phyloP scores from a whole-genome alignment of 345 rosid species.

The Euphorbia tirucalli region DNA sequence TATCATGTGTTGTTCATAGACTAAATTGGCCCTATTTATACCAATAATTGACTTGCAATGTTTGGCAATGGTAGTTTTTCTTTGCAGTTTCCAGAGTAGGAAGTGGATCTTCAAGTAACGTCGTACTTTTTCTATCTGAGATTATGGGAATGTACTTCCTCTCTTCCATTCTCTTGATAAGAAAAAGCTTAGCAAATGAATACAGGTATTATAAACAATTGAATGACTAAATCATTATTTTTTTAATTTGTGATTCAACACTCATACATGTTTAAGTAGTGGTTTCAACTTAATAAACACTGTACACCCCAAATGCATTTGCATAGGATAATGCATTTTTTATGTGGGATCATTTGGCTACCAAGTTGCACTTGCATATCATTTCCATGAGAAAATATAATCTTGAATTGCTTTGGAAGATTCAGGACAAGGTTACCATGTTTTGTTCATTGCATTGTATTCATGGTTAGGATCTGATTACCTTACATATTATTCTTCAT shows the following conservation, averaged over 20 bases:
- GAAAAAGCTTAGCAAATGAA: conserved; percentile 91
- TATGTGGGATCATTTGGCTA: not conserved
- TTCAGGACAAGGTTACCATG: not conserved
- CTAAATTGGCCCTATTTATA: not conserved
- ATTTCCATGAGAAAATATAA: too few species aligned
- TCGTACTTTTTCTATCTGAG: conserved; percentile 90
- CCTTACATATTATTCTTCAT: not conserved
- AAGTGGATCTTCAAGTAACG: conserved; percentile 98
- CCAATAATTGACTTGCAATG: conserved; percentile 18
- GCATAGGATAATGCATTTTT: not conserved
- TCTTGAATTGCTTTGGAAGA: not conserved
- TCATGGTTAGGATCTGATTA: not conserved
- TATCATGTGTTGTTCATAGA: not conserved
- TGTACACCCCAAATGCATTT: not conserved
- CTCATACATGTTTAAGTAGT: not conserved
- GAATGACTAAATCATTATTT: not conserved
- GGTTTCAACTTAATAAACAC: not conserved
- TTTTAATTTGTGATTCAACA: not conserved
- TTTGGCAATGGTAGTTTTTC: conserved; percentile 70
- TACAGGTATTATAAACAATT: conserved; percentile 55
- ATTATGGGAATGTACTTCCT: conserved; percentile 99
- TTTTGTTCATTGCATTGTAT: not conserved
- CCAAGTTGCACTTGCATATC: not conserved
- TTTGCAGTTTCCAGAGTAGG: conserved; percentile 98
- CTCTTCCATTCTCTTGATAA: conserved; percentile 89